phyloP scores from a whole-genome alignment of 106 monocot genomes.

The Dactylorhiza incarnata region DNA sequence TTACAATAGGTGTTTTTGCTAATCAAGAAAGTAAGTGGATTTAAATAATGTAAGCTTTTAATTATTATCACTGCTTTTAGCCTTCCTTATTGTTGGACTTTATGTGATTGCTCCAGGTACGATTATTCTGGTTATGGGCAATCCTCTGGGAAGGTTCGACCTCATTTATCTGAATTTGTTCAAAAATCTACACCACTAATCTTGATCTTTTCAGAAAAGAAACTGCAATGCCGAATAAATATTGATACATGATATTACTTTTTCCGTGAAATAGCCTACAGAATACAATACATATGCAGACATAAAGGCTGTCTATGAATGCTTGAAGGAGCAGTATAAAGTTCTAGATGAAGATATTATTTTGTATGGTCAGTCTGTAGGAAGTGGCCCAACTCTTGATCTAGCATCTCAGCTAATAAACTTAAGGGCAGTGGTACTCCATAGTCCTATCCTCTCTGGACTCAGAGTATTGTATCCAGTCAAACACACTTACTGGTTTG shows the following conservation, averaged over 20 bases:
- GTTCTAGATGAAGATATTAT: constrained; percentile 53
- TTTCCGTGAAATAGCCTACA: constrained; percentile 38
- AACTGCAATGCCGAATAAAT: background rate
- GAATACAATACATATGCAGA: constrained; percentile 68
- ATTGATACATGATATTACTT: background rate
- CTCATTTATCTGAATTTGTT: background rate
- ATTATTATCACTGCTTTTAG: background rate
- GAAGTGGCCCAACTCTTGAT: constrained; percentile 81
- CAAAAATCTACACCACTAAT: background rate
- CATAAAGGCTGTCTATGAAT: constrained; percentile 63
- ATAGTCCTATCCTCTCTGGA: constrained; percentile 79
- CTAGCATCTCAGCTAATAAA: constrained; percentile 49
- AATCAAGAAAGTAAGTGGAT: background rate
- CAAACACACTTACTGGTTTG: constrained; percentile 73
- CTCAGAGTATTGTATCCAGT: constrained; percentile 68
- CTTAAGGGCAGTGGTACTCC: constrained; percentile 66
- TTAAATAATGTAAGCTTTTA: background rate
- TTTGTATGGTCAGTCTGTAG: constrained; percentile 83
- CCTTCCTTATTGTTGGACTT: background rate
- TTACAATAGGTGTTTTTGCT: background rate
- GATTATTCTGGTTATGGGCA: constrained; percentile 34
- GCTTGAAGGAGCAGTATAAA: constrained; percentile 50
- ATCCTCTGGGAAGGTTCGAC: constrained; percentile 23
- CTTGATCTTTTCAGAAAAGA: background rate
- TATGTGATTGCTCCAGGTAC: constrained; percentile 13